Evolutionary conservation across 495 filamentous ascomycete genomes (phyloP), one percentile per base, ranked within the genome.

Genomic region (Penicillium manginii): DNA sequence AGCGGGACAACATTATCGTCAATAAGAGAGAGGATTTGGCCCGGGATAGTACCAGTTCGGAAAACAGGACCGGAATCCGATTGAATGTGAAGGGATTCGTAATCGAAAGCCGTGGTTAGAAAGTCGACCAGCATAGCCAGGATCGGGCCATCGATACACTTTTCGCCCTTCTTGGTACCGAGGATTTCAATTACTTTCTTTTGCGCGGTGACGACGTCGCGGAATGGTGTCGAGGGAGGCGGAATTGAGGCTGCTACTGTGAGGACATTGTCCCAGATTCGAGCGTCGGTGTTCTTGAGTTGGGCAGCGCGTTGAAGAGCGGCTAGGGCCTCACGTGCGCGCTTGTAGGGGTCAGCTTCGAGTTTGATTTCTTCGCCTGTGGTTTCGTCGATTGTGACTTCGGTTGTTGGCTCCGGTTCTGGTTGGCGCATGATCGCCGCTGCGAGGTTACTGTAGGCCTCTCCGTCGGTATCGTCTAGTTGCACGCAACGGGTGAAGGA

Each of bases 261-360:
- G 48, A 98, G 82, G 14, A 97, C 84, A 66, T 99, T 99, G 59
- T 96, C 91, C 93, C 92, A 97, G 61, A 99, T 97, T 57, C 91
- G 84, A 81, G 86, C 89, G 73, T 92, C 90, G 57, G 89, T 87
- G 69, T 89, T 81, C 33, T 94, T 93, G 21, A 94, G 83, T 14
- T 81, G 77, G 2, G 91, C 91, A 35, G 92, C 94, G 52, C 88
- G 85, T 64, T 93, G 92, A 66, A 96, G 88, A 1, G 96, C 93
- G 11, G 80, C 71, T 3, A 98, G 85, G 14, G 94, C 89, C 59
- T 93, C 88, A 4, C 78, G 76, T 8, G 89, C 83, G 55, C 89
- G 83, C 39, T 83, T 84, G 52, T 87, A 75, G 0, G 85, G 84
- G 42, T 87, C 79, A 22, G 56, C 40, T 26, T 74, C 73, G 6